Conservation (phyloP, 106 monocot species). For the Dactylorhiza incarnata region DNA sequence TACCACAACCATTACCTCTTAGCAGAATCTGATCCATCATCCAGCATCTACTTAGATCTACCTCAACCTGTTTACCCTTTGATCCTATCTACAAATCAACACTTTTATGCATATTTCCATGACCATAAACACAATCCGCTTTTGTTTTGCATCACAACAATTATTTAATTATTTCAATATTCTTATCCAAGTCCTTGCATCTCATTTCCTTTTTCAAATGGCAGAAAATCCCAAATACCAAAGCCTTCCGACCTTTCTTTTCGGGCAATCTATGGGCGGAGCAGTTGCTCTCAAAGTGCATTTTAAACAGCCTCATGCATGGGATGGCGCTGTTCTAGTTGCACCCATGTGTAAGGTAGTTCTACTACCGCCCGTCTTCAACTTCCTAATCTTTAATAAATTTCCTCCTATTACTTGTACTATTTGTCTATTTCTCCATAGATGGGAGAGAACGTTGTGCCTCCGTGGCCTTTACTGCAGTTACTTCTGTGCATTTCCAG, state of each 20-base stretch:
- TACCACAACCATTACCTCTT: no score
- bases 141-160: no score
- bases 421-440: constrained; percentile 9
- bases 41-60: no score
- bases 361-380: neutral
- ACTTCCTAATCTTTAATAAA: neutral
- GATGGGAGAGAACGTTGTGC: constrained; percentile 81
- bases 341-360: constrained; percentile 97
- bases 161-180: neutral
- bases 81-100: no score
- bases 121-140: no score
- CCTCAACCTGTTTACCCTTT: no score
- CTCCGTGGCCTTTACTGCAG: constrained; percentile 67
- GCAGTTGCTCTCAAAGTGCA: constrained; percentile 91
- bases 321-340: constrained; percentile 89
- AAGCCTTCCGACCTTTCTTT: constrained; percentile 70
- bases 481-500: constrained; percentile 53
- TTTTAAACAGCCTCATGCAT: constrained; percentile 55
- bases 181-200: neutral
- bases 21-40: no score
- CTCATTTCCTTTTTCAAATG: constrained; percentile 9
- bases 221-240: constrained; percentile 65
- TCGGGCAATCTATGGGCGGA: constrained; percentile 97
- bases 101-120: no score
- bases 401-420: neutral